Base-by-base conservation (phyloP, 148 eudicot species). In the Nepenthes gracilis region DNA sequence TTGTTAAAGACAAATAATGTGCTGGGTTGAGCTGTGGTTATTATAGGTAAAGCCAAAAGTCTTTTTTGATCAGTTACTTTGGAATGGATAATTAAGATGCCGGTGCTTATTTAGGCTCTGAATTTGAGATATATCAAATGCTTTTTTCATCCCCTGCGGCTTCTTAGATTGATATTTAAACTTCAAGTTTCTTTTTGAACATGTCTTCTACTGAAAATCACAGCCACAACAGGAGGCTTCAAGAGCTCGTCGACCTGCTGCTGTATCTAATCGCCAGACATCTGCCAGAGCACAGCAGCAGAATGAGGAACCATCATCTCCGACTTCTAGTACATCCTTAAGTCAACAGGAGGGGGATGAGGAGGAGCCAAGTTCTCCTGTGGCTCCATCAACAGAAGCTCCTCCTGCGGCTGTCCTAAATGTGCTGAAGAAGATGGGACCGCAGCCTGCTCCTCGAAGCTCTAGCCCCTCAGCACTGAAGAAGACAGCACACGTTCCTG, bases 191-290 rank as follows among this genome's bases (percentile, higher is more conserved):
- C 45, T 8, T 4, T 40, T 51, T 34, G 57, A 57, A 55, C 40
- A 40, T 34, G 6, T 58, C 9, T 54, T 63, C 15, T 36, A 53
- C 55, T 54, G 55, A 53, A 23, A 34, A 64, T 63, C 64, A 51
- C 84, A 85, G 90, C 70, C 89, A 9, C 82, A 70, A 54, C 82
- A 66, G 59, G 89, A 68, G 51, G 77, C 64, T 12, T 49, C 77
- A 36, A 77, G 76, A 71, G 40, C 60, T 68, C 84, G 65, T 61
- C 80, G 69, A 63, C 76, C 89, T n/a, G 51, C 76, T 12, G 66
- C 68, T 52, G 55, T 72, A 66, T 63, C 80, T 70, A 75, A 45
- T 60, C 75, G 54, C 52, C 73, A 62, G 61, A 43, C 79, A 23
- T 14, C 75, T 53, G 55, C 67, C 10, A 73, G 64, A 51, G 8